Percentiles rank a stretch among this genome's conserved stretches.
Conservation (phyloP, 306 rosid species). For the Cicer cuneatum region DNA sequence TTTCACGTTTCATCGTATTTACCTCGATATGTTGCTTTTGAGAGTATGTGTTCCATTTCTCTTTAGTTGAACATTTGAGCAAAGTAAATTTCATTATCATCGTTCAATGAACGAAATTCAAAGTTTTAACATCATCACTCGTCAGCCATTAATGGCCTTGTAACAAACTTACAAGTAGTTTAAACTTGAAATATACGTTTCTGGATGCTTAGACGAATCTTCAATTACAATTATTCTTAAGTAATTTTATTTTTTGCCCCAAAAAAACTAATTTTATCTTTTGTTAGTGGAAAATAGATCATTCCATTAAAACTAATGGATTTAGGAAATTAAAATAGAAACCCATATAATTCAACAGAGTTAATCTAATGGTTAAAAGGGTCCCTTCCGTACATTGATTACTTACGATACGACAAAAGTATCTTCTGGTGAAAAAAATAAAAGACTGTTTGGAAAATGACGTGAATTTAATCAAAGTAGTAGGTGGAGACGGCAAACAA, state of each 20-base stretch:
- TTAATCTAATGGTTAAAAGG: neutral
- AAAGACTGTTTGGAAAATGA: neutral
- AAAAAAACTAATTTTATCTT: neutral
- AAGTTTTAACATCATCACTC: neutral
- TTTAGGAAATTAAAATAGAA: conserved; percentile 12
- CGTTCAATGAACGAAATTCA: neutral
- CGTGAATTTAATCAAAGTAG: neutral
- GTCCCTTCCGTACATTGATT: neutral
- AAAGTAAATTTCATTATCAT: neutral
- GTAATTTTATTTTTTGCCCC: neutral
- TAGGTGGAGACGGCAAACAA: conserved; percentile 1
- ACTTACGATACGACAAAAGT: neutral
- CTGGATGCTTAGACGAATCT: neutral
- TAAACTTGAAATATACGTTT: conserved; percentile 17
- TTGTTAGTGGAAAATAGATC: neutral
- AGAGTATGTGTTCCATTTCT: neutral
- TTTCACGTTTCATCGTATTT: conserved; percentile 18
- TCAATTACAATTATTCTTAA: neutral
- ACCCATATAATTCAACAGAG: neutral
- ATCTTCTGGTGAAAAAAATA: neutral
- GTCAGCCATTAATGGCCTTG: neutral
- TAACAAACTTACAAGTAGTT: neutral
- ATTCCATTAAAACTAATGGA: neutral
- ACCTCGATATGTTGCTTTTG: conserved; percentile 24
- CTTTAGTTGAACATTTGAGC: neutral